These are phyloP conservation scores for Pseudozyma sp. DNA, from an alignment of 1,284 basidiomycete species.

Conservation along the genomic window DNA sequence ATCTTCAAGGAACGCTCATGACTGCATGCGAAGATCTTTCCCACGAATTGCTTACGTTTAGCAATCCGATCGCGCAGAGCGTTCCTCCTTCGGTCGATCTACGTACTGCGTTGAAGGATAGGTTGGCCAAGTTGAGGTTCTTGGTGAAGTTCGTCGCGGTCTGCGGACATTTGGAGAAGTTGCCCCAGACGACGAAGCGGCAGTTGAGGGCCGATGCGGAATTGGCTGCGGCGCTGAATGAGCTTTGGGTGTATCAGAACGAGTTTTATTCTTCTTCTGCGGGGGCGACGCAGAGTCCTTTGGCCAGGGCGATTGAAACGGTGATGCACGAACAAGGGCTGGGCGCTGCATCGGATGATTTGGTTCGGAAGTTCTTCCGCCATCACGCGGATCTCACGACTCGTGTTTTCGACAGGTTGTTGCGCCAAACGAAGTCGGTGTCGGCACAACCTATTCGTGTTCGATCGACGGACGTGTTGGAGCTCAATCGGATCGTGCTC, in stretches of 20 bases:
- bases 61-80: slow-evolving; percentile 29
- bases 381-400: slow-evolving; percentile 72
- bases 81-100: slow-evolving; percentile 74
- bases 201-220: slow-evolving; percentile 86
- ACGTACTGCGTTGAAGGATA: slow-evolving; percentile 80
- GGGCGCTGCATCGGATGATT: slow-evolving; percentile 74
- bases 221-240: slow-evolving; percentile 82
- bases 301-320: slow-evolving; percentile 73
- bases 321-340: slow-evolving; percentile 74
- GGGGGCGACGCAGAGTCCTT: slow-evolving; percentile 45
- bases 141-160: slow-evolving; percentile 81
- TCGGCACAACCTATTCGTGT: slow-evolving; percentile 21
- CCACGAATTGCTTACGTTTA: slow-evolving; percentile 70
- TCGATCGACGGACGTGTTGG: slow-evolving; percentile 62
- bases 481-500: slow-evolving; percentile 80
- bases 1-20: slow-evolving; percentile 80
- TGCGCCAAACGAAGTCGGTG: slow-evolving; percentile 21
- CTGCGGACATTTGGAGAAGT: slow-evolving; percentile 72
- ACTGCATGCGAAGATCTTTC: slow-evolving; percentile 78
- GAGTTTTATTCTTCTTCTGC: slow-evolving; percentile 66
- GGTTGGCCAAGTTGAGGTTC: slow-evolving; percentile 81
- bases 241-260: slow-evolving; percentile 87
- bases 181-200: slow-evolving; percentile 82
- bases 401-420: slow-evolving; percentile 41
- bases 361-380: slow-evolving; percentile 87